Conservation (phyloP, 2,329 filamentous ascomycete species). For the Colletotrichum agaves region DNA sequence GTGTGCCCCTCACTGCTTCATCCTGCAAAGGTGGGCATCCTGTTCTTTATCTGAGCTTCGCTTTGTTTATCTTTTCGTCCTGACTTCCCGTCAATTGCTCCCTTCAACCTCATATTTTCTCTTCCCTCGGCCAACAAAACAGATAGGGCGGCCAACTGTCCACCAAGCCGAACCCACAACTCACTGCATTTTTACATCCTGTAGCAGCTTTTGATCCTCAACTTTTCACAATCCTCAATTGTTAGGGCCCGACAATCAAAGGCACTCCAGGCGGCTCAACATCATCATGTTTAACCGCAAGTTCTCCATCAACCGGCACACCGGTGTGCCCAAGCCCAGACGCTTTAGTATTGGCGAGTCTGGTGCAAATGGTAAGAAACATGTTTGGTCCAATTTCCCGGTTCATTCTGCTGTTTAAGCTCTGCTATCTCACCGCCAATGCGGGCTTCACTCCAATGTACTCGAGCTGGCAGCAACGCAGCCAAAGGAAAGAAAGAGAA, state of each 20-base stretch:
- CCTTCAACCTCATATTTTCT: background rate
- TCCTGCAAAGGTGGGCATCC: constrained; percentile 10
- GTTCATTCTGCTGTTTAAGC: background rate
- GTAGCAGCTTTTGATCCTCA: background rate
- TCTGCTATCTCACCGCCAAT: background rate
- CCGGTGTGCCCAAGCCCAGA: constrained; percentile 68
- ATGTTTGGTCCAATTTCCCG: too few relatives aligned
- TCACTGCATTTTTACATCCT: background rate
- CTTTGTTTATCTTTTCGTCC: background rate
- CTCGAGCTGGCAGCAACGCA: background rate
- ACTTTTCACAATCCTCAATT: background rate
- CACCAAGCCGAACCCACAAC: constrained; percentile 7
- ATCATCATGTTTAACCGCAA: constrained; percentile 65
- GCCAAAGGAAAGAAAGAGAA: background rate
- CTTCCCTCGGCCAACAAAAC: constrained; percentile 3
- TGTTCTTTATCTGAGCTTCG: background rate
- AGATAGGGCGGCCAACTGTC: constrained; percentile 13
- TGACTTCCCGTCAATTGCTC: background rate
- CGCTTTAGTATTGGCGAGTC: constrained; percentile 70
- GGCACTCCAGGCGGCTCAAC: background rate
- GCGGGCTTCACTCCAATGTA: background rate
- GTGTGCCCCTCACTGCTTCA: constrained; percentile 25
- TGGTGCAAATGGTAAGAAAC: constrained; percentile 27
- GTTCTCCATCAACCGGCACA: constrained; percentile 75
- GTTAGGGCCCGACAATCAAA: background rate